Evolutionary conservation across 768 basidiomycete genomes (phyloP).

Genomic region (Boletus coccyginus): DNA sequence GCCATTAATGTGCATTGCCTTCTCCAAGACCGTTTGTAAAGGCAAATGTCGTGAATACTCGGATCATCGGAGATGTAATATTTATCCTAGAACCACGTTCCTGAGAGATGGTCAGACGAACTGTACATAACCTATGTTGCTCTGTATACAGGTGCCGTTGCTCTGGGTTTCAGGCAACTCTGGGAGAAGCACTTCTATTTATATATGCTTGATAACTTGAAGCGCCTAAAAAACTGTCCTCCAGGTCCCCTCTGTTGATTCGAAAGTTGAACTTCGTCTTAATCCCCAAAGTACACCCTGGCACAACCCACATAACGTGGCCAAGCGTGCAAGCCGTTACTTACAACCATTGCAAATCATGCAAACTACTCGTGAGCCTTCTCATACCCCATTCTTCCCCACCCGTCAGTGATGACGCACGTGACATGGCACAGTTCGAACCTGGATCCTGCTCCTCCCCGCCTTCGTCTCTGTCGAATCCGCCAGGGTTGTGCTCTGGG

Average conservation of each 20-base stretch:
- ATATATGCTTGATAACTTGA: background rate
- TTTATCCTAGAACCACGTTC: conserved; percentile 18
- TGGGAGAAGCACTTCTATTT: conserved; percentile 3
- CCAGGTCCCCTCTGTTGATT: background rate
- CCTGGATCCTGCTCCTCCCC: conserved; percentile 4
- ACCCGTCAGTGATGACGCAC: background rate
- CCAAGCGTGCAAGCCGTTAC: background rate
- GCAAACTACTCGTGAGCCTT: background rate
- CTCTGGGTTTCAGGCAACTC: background rate
- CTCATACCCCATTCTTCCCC: background rate
- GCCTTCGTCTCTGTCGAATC: conserved; percentile 14
- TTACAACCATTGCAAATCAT: background rate
- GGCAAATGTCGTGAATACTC: background rate
- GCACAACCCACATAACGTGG: background rate
- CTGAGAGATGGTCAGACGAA: background rate
- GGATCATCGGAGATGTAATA: conserved; percentile 9
- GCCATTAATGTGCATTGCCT: background rate
- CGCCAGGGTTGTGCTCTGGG: background rate
- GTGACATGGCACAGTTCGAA: conserved; percentile 4
- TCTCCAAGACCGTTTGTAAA: conserved; percentile 24
- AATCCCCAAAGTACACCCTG: background rate
- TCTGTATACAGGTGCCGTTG: background rate
- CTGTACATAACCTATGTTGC: background rate
- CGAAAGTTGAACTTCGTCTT: background rate
- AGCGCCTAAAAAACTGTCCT: background rate